phyloP scores from a whole-genome alignment of 2,329 filamentous ascomycete genomes.

The Cordyceps tenuipes region DNA sequence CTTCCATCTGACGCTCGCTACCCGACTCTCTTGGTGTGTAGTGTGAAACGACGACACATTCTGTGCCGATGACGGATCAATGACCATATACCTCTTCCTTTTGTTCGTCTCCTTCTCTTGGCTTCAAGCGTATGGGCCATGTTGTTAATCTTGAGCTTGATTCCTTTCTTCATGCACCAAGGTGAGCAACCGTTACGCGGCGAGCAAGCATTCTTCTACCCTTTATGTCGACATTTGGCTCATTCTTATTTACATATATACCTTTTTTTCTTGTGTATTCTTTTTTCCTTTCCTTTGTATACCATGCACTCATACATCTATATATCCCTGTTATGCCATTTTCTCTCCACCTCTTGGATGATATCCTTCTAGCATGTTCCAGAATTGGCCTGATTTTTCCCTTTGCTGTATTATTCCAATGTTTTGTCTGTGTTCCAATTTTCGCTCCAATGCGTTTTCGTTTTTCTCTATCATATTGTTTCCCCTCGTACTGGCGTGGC shows the following conservation, averaged over 20 bases:
- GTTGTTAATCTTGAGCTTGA: not conserved
- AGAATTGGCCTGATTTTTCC: constrained; percentile 1
- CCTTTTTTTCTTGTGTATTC: not conserved
- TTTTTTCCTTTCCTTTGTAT: not conserved
- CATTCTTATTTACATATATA: not conserved
- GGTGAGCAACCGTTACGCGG: constrained; percentile 2
- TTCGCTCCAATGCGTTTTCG: not conserved
- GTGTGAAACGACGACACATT: not conserved
- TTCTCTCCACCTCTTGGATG: not conserved
- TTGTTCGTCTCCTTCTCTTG: not conserved
- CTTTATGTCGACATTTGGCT: not conserved
- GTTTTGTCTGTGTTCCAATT: not conserved
- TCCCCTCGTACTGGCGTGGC: not conserved
- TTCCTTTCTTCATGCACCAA: not conserved
- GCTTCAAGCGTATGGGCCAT: not conserved
- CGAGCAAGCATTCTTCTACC: not conserved
- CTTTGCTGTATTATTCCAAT: constrained; percentile 5
- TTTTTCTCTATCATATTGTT: not conserved
- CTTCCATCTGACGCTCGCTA: not conserved
- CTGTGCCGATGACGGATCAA: constrained; percentile 3
- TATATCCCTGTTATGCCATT: not conserved
- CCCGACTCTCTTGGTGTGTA: not conserved
- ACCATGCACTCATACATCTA: not conserved
- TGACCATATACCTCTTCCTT: not conserved
- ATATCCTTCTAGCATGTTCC: not conserved